phyloP scores from a whole-genome alignment of 2,329 filamentous ascomycete genomes.

The Diplodia corticola region DNA sequence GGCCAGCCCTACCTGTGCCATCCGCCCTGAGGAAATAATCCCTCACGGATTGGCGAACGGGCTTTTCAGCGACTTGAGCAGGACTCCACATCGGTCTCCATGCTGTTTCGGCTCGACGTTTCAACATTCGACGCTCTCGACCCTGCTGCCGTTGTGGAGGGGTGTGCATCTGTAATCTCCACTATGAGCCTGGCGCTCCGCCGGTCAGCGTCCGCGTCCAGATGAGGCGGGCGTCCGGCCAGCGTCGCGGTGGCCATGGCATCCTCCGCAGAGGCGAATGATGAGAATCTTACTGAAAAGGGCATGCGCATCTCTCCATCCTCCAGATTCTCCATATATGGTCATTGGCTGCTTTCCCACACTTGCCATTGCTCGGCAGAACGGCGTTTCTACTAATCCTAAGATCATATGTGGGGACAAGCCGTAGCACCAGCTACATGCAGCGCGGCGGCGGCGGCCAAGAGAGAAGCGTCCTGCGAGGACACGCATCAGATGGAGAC shows the following conservation, averaged over 20 bases:
- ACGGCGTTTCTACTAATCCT: conserved; percentile 6
- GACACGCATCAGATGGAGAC: neutral
- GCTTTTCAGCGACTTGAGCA: neutral
- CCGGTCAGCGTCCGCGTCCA: conserved; percentile 1
- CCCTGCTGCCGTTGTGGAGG: conserved; percentile 5
- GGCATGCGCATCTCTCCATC: neutral
- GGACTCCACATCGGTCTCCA: neutral
- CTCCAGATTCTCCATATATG: neutral
- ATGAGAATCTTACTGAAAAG: neutral
- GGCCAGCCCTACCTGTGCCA: neutral
- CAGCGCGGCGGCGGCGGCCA: neutral
- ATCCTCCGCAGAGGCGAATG: neutral
- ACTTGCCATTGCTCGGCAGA: neutral
- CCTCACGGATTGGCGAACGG: neutral
- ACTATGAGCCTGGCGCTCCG: neutral
- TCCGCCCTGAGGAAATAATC: neutral
- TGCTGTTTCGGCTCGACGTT: neutral
- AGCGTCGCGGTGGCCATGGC: neutral
- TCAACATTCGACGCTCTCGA: neutral
- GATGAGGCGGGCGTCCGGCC: neutral
- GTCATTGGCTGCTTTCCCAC: neutral
- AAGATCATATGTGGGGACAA: conserved; percentile 5
- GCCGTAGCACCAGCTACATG: neutral
- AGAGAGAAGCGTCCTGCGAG: neutral
- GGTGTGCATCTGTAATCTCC: conserved; percentile 3